Conservation (phyloP, 805 yeast species). For the Starmerella sirachaensis region DNA sequence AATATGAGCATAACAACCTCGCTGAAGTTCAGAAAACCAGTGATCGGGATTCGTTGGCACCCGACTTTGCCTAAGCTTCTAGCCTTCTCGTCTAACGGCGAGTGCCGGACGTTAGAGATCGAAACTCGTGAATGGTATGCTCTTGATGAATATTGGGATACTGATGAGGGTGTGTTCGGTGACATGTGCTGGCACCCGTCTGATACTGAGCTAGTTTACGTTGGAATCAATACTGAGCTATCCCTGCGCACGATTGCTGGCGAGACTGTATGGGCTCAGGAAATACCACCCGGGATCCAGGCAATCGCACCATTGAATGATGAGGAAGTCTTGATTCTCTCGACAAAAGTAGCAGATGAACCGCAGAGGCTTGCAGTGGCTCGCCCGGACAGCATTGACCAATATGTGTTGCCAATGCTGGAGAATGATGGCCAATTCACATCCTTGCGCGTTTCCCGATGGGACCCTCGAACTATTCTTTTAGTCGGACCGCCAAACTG, state of each 20-base stretch:
- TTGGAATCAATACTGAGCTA: constrained; percentile 1
- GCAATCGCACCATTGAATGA: constrained; percentile 1
- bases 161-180: constrained; percentile 1
- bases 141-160: not conserved
- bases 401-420: not conserved
- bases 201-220: not conserved
- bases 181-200: constrained; percentile 11
- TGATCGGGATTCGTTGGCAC: too few species aligned
- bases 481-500: constrained; percentile 8
- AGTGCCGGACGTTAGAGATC: not conserved
- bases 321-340: constrained; percentile 1
- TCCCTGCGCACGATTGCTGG: not conserved
- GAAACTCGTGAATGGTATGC: not conserved
- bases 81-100: not conserved
- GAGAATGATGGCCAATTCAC: constrained; percentile 1
- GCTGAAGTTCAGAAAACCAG: too few species aligned
- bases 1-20: too few species aligned
- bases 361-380: constrained; percentile 4
- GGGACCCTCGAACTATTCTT: constrained; percentile 11
- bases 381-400: not conserved
- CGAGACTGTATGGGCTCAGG: not conserved
- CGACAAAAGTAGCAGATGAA: not conserved
- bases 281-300: not conserved
- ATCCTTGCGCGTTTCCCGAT: constrained; percentile 6
- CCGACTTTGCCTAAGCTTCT: too few species aligned